These are phyloP conservation scores for Rhodotorula sp. DNA, from an alignment of 1,284 basidiomycete species.

Conservation along the genomic window DNA sequence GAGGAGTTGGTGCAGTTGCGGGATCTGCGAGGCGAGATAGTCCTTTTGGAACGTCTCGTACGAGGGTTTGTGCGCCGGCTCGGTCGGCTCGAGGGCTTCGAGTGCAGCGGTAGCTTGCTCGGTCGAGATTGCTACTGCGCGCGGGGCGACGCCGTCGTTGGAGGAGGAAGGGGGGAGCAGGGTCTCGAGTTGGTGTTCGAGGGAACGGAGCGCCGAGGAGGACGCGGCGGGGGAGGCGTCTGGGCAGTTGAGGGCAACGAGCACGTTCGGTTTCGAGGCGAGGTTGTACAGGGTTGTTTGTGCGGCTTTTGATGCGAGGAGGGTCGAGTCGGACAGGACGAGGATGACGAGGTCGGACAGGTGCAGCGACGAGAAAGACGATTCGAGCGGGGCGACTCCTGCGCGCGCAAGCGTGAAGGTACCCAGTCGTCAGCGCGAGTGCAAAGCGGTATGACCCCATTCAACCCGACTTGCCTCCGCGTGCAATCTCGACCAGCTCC, in stretches of 20 bases:
- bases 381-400: conserved; percentile 27
- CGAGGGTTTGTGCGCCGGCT: neutral
- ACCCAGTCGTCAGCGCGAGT: neutral
- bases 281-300: conserved; percentile 27
- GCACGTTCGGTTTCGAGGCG: conserved; percentile 29
- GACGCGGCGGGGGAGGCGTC: conserved; percentile 22
- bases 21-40: conserved; percentile 30
- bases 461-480: conserved; percentile 17
- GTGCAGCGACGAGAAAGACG: conserved; percentile 31
- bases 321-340: conserved; percentile 25
- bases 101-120: conserved; percentile 27
- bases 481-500: conserved; percentile 29
- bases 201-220: conserved; percentile 9
- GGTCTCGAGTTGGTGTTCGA: conserved; percentile 24
- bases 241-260: conserved; percentile 30
- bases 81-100: conserved; percentile 16
- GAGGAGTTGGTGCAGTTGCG: conserved; percentile 21
- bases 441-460: too few relatives aligned
- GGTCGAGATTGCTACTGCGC: conserved; percentile 26
- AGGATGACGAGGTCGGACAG: conserved; percentile 38
- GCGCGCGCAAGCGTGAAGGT: neutral
- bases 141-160: neutral
- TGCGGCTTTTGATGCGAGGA: conserved; percentile 10
- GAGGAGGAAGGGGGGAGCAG: conserved; percentile 5
- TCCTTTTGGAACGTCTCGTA: conserved; percentile 26